Conservation (phyloP, 169 alveolate genomes). For the Perkinsus marinus region DNA sequence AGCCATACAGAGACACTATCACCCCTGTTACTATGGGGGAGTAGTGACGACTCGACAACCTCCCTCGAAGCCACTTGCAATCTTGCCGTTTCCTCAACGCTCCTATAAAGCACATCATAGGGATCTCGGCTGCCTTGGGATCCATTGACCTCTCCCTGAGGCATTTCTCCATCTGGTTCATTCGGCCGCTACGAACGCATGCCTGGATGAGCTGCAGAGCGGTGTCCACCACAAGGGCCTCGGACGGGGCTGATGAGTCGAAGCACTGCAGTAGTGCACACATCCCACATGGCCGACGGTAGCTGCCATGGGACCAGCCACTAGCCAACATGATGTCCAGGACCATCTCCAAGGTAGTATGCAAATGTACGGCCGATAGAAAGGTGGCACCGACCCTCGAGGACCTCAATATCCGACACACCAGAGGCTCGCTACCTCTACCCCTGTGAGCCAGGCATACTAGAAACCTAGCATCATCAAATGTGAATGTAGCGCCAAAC, state of each 20-base stretch:
- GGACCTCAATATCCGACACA: neutral
- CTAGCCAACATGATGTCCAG: neutral
- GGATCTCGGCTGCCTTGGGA: neutral
- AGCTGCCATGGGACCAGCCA: neutral
- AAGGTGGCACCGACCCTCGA: neutral
- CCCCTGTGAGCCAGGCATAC: neutral
- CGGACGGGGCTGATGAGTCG: neutral
- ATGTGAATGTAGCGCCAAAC: neutral
- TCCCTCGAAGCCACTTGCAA: neutral
- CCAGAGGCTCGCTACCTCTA: neutral
- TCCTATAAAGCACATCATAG: neutral
- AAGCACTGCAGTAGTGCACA: neutral
- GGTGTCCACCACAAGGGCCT: neutral
- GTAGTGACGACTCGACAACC: neutral
- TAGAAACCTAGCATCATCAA: neutral
- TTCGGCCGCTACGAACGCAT: neutral
- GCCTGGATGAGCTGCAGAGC: neutral
- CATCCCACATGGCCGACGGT: neutral
- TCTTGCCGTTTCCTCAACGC: neutral
- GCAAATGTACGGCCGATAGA: neutral
- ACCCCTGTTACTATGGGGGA: neutral
- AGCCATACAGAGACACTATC: neutral
- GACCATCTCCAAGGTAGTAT: neutral
- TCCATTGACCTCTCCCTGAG: neutral
- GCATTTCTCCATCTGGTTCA: neutral